phyloP scores from a whole-genome alignment of 2,329 filamentous ascomycete species.

The Diaporthe citriasiana region DNA sequence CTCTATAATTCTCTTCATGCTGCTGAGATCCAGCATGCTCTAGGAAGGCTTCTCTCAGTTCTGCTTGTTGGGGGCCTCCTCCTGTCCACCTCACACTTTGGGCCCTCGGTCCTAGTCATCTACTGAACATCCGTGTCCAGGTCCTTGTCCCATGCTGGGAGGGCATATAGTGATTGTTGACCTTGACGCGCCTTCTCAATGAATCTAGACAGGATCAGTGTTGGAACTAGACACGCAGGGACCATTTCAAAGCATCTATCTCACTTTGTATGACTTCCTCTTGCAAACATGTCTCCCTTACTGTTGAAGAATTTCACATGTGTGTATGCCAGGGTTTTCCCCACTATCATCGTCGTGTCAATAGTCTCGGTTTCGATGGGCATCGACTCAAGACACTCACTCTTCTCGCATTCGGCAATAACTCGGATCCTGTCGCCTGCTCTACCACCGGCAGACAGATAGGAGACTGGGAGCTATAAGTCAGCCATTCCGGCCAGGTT shows the following conservation, averaged over 20 bases:
- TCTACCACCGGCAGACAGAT: slow-evolving; percentile 70
- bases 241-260: slow-evolving; percentile 43
- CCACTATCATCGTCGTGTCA: slow-evolving; percentile 59
- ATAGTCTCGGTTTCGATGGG: no score
- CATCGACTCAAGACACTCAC: slow-evolving; percentile 52
- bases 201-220: slow-evolving; percentile 29
- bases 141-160: slow-evolving; percentile 14
- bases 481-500: slow-evolving; percentile 28
- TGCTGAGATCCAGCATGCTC: not conserved
- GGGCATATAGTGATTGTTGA: slow-evolving; percentile 4
- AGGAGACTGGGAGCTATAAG: slow-evolving; percentile 65
- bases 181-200: slow-evolving; percentile 37
- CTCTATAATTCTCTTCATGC: not conserved
- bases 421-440: slow-evolving; percentile 69
- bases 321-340: slow-evolving; percentile 75
- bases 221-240: not conserved
- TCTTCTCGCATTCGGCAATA: slow-evolving; percentile 73
- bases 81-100: no score
- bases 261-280: slow-evolving; percentile 77
- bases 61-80: not conserved
- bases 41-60: not conserved
- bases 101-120: not conserved
- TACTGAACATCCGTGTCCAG: not conserved
- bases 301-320: slow-evolving; percentile 70
- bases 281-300: slow-evolving; percentile 71